Evolutionary conservation across 768 basidiomycete genomes (phyloP), one percentile per base, ranked within the genome.

Genomic region (Omphalotus guepiniiformis): DNA sequence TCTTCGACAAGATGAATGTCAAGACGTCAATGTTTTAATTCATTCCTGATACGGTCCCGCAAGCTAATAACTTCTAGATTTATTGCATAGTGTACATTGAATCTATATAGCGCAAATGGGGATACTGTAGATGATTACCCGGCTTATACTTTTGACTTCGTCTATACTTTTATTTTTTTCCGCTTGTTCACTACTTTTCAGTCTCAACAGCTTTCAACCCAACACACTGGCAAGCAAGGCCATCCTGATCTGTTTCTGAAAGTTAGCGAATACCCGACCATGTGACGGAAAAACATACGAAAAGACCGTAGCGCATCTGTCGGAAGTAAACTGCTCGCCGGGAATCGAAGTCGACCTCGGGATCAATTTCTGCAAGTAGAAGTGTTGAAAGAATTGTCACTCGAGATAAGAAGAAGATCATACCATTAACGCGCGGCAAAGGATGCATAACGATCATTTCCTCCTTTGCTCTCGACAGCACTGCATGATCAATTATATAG

Each of bases 371-470:
- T 93, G 55, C 3, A 32, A 12, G n/a, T 21, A 51, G 37, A 15
- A 29, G 28, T 49, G 9, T 49, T 62, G 47, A 58, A 48, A 50
- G 8, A n/a, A 21, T 18, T 16, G 8, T 23, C 13, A 15, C n/a
- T 22, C 21, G 12, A 11, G 25, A 18, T 11, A 19, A 29, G 6
- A 32, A 22, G 4, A 39, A 27, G 9, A 16, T 62, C 80, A 53
- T 54, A 84, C 90, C 90, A 50, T 90, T 92, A 42, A 95, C 83
- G 58, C 96, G 70, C 12, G 96, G 96, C 18, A 99, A 73, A n/a
- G 96, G 96, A 66, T 99, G 96, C 93, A 99, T 95, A 54, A 98
- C 93, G 49, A 98, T 97, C 83, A 96, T 92, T 44, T 93, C 89
- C 53, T 91, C 87, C 71, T 98, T 98, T 8, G 96, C 95, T 35